A percentile compares a stretch with the other conserved stretches of the same genome.
phyloP scores from a whole-genome alignment of 805 yeast genomes.

The Saccharomycopsis babjevae region DNA sequence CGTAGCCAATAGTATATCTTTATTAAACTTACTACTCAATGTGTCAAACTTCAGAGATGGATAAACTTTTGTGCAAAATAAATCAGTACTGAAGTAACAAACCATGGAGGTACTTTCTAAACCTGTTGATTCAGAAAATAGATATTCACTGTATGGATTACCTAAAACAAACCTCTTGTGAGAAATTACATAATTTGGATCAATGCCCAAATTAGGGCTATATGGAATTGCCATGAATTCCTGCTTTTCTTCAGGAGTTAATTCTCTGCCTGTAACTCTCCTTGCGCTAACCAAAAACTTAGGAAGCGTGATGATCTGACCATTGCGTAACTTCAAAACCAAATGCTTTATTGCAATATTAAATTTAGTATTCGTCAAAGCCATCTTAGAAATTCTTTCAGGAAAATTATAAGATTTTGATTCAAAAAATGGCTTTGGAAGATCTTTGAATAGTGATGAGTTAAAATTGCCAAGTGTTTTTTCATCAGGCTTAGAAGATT shows the following conservation, averaged over 20 bases:
- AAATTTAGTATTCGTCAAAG: constrained; percentile 46
- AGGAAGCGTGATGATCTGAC: constrained; percentile 63
- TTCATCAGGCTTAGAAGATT: constrained; percentile 45
- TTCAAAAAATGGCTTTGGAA: constrained; percentile 36
- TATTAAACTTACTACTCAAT: constrained; percentile 58
- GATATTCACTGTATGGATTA: constrained; percentile 19
- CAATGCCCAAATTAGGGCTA: constrained; percentile 44
- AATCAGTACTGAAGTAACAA: constrained; percentile 55
- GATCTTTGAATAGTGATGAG: constrained; percentile 17
- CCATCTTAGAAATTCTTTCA: constrained; percentile 40
- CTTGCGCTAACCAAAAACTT: constrained; percentile 43
- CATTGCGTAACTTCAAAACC: constrained; percentile 45
- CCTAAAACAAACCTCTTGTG: constrained; percentile 36
- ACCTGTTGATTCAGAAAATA: constrained; percentile 47
- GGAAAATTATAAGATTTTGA: constrained; percentile 56
- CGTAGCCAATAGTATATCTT: constrained; percentile 49
- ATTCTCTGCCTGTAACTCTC: constrained; percentile 46
- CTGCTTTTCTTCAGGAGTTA: constrained; percentile 41
- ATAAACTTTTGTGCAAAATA: constrained; percentile 65
- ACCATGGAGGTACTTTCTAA: constrained; percentile 76
- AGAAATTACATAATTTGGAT: constrained; percentile 39
- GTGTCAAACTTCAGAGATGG: constrained; percentile 83
- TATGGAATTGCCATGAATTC: constrained; percentile 57
- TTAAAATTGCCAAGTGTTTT: constrained; percentile 21
- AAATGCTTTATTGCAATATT: constrained; percentile 65